Evolutionary conservation across 306 rosid species (phyloP), one percentile per base, ranked within the genome.

Genomic region (Lathyrus oleraceus): DNA sequence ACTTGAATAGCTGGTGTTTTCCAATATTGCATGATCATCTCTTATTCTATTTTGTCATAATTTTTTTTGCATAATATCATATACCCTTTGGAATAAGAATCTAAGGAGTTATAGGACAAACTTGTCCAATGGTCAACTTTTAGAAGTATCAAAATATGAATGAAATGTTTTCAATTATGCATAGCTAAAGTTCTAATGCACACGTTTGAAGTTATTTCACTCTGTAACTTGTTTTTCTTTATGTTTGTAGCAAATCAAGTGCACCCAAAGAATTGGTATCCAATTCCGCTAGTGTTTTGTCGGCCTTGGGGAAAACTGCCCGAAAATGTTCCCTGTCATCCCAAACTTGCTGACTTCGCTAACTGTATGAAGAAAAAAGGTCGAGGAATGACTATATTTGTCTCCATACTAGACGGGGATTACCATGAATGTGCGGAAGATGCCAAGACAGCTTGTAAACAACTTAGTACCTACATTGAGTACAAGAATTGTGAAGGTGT

Each of bases 251-350:
- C 97, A 63, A 91, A 45, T 83, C 96, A 91, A 72, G 99, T 95
- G 67, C 99, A 95, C 87, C 99, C 99, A 39, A 95, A 95, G 84
- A 95, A 95, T 81, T 95, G 99, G 99, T 95, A 95, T 77, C 99
- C 99, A 40, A 95, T 95, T 65, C 99, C 99, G 32, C 69, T 95
- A 49, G 78, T 95, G 77, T 95, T 91, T 82, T 95, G 99, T 88
- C 91, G 97, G 65, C 99, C 99, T 14, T 95, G 99, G 99, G 99
- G 99, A 8, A 89, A 85, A 82, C 85, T 95, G 80, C 99, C 99
- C 16, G 99, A 95, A 78, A 95, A 95, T 72, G 99, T 95, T 66
- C 97, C 99, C 10, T 95, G 99, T 76, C 99, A 95, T 84, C 99
- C 99, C 48, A 95, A 95, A 86, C 97, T 95, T 19, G 99, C 99